phyloP scores from a whole-genome alignment of 805 yeast genomes.

The Tetrapisispora iriomotensis region DNA sequence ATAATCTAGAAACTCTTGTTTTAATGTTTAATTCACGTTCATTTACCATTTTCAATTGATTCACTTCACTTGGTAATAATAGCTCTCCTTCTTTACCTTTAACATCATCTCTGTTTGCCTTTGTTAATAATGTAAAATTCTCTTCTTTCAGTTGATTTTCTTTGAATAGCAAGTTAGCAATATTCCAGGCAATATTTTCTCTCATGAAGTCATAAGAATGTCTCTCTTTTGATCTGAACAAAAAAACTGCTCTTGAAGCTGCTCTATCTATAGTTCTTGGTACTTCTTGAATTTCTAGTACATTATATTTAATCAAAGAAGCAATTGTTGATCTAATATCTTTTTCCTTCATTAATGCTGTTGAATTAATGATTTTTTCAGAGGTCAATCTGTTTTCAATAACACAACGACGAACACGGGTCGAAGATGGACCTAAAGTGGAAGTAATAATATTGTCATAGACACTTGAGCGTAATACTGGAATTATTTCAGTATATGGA shows the following conservation, averaged over 20 bases:
- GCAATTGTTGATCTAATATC: slow-evolving; percentile 65
- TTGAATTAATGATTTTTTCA: slow-evolving; percentile 69
- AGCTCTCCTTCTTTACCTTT: slow-evolving; percentile 69
- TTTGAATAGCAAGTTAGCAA: slow-evolving; percentile 39
- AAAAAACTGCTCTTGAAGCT: slow-evolving; percentile 76
- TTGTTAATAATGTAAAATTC: slow-evolving; percentile 59
- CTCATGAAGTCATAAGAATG: slow-evolving; percentile 40
- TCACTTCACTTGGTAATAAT: slow-evolving; percentile 63
- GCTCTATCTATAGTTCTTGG: slow-evolving; percentile 89
- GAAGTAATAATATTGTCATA: slow-evolving; percentile 50
- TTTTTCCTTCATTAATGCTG: slow-evolving; percentile 67
- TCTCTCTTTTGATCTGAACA: slow-evolving; percentile 61
- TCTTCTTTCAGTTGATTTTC: slow-evolving; percentile 48
- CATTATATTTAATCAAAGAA: slow-evolving; percentile 55
- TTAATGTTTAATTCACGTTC: slow-evolving; percentile 45
- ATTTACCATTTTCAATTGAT: slow-evolving; percentile 54
- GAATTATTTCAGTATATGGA: slow-evolving; percentile 47
- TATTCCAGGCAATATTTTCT: slow-evolving; percentile 38
- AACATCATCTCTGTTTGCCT: slow-evolving; percentile 85
- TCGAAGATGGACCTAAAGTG: slow-evolving; percentile 55
- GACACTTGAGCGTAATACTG: slow-evolving; percentile 37
- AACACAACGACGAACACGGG: slow-evolving; percentile 70
- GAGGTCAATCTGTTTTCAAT: slow-evolving; percentile 63
- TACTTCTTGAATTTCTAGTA: slow-evolving; percentile 83
- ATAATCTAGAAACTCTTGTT: slow-evolving; percentile 46